Percentiles rank a stretch among this genome's conserved stretches.
These are phyloP conservation scores for Rhodomyrtus tomentosa DNA, from an alignment of 345 rosid genomes.

Conservation along the genomic window DNA sequence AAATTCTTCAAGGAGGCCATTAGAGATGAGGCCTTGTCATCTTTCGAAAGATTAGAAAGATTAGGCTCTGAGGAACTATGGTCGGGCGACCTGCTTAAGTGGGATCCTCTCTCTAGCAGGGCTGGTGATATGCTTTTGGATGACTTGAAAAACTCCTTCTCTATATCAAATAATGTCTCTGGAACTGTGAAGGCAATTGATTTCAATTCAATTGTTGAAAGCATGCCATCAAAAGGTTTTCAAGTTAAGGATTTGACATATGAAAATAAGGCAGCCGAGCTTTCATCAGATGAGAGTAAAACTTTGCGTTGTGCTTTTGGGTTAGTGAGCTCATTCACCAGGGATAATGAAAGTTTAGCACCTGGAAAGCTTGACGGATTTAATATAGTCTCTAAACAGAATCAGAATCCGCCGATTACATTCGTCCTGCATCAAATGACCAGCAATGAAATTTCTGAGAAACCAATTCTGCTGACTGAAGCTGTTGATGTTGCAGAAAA, in stretches of 20 bases:
- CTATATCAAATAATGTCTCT: conserved; percentile 16
- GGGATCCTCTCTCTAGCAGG: conserved; percentile 90
- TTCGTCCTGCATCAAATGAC: not conserved
- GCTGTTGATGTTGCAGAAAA: conserved; percentile 8
- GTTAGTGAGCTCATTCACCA: conserved; percentile 10
- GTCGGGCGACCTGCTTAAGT: conserved; percentile 48
- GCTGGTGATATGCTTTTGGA: conserved; percentile 77
- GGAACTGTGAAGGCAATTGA: conserved; percentile 44
- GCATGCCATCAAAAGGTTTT: conserved; percentile 40
- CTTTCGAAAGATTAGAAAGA: conserved; percentile 20
- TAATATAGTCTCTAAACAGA: conserved; percentile 1
- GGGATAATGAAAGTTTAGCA: conserved; percentile 8
- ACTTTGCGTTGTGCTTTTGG: not conserved
- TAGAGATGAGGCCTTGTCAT: conserved; percentile 42
- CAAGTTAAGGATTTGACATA: conserved; percentile 27
- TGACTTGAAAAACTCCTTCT: conserved; percentile 51
- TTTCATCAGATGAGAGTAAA: conserved; percentile 1
- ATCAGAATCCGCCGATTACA: conserved; percentile 3
- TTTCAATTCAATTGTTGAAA: conserved; percentile 31
- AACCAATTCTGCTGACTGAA: not conserved
- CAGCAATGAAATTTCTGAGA: not conserved
- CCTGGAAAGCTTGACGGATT: not conserved
- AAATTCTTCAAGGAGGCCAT: conserved; percentile 66
- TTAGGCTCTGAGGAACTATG: conserved; percentile 20
- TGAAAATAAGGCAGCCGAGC: conserved; percentile 16